Conservation (phyloP, 2,329 filamentous ascomycete genomes). For the Sporothrix sp. region DNA sequence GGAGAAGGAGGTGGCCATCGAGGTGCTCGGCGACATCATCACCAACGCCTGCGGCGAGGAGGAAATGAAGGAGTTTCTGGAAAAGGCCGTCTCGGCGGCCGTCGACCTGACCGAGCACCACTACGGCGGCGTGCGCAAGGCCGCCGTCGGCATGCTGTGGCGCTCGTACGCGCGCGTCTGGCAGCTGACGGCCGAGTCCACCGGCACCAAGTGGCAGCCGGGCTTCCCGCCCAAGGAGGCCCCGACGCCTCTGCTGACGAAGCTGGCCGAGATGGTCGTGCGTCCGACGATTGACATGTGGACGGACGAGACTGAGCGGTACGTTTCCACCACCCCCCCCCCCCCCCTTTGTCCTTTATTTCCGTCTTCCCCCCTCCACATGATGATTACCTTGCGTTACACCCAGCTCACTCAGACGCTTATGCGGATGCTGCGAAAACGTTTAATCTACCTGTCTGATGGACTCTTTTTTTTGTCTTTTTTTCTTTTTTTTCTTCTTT, state of each 20-base stretch:
- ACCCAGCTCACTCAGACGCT: conserved; percentile 99
- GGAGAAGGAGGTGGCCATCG: conserved; percentile 95
- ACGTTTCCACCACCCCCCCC: conserved; percentile 39
- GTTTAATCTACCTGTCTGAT: conserved; percentile 45
- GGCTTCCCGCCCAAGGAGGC: conserved; percentile 75
- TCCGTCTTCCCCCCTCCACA: conserved; percentile 27
- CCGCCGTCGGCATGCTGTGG: conserved; percentile 84
- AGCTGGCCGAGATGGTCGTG: conserved; percentile 78
- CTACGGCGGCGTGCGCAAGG: conserved; percentile 90
- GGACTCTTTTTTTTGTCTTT: conserved; percentile 2
- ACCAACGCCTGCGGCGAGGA: conserved; percentile 72
- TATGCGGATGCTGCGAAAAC: conserved; percentile 84
- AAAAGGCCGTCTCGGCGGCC: conserved; percentile 76
- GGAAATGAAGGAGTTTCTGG: conserved; percentile 67
- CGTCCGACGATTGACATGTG: conserved; percentile 76
- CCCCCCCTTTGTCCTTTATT: conserved; percentile 17
- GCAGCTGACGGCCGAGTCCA: conserved; percentile 71
- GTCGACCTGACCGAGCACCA: conserved; percentile 75
- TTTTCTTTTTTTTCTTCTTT: background rate
- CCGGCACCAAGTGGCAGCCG: conserved; percentile 75
- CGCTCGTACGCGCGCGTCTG: conserved; percentile 87
- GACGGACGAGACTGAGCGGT: conserved; percentile 89
- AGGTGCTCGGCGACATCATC: conserved; percentile 88
- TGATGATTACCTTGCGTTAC: conserved; percentile 90
- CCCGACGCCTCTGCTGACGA: conserved; percentile 68